phyloP scores from a whole-genome alignment of 768 basidiomycete species.

The Russula emetica region DNA sequence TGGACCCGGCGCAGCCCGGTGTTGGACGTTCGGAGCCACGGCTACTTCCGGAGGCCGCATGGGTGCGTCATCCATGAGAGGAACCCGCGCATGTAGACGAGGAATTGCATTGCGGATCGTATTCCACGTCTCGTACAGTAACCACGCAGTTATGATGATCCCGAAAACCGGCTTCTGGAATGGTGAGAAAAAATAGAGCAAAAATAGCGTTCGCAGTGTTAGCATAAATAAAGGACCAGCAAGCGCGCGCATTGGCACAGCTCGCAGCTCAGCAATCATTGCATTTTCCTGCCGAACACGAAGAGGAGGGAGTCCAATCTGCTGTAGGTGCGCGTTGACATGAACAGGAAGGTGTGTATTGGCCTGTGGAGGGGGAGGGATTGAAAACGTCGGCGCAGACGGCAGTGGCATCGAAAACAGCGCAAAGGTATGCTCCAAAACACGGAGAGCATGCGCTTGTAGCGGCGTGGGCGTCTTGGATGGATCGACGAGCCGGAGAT shows the following conservation, averaged over 20 bases:
- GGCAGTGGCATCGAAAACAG: slow-evolving; percentile 21
- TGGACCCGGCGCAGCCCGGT: slow-evolving; percentile 3
- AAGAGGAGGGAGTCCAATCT: slow-evolving; percentile 25
- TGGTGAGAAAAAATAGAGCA: slow-evolving; percentile 28
- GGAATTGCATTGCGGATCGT: slow-evolving; percentile 28
- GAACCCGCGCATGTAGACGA: slow-evolving; percentile 7
- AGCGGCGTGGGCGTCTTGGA: slow-evolving; percentile 23
- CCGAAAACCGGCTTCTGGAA: slow-evolving; percentile 28
- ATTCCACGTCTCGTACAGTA: slow-evolving; percentile 29
- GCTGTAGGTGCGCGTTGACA: slow-evolving; percentile 25
- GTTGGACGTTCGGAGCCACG: not conserved
- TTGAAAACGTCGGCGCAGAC: slow-evolving; percentile 1
- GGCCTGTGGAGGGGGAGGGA: not conserved
- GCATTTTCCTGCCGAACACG: slow-evolving; percentile 25
- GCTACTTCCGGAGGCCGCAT: slow-evolving; percentile 9
- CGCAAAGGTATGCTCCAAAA: slow-evolving; percentile 26
- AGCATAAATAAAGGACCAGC: slow-evolving; percentile 27
- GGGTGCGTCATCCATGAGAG: slow-evolving; percentile 8
- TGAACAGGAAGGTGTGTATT: slow-evolving; percentile 20
- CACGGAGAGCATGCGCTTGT: slow-evolving; percentile 26
- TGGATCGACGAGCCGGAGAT: slow-evolving; percentile 23
- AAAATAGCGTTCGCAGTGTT: slow-evolving; percentile 23
- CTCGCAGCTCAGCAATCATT: slow-evolving; percentile 26
- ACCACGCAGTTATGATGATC: slow-evolving; percentile 24
- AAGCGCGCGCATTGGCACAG: slow-evolving; percentile 27